These are phyloP conservation scores for Streptanthus diversifolius DNA, from an alignment of 345 rosid species.

Conservation along the genomic window DNA sequence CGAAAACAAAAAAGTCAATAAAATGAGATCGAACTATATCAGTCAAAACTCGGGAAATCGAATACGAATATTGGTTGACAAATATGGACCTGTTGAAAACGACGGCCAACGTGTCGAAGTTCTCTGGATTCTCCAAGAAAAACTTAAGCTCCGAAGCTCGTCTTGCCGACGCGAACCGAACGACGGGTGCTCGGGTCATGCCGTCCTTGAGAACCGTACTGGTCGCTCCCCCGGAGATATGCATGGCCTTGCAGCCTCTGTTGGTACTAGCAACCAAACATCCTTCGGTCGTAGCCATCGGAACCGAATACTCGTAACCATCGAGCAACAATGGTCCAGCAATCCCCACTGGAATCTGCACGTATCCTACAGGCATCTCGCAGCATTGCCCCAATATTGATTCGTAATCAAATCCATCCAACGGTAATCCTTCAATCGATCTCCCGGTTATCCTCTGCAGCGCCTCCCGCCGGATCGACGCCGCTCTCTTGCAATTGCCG, in stretches of 20 bases:
- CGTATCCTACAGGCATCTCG: slow-evolving; percentile 94
- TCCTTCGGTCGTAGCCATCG: slow-evolving; percentile 98
- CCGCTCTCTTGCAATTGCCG: slow-evolving; percentile 80
- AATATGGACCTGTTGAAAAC: slow-evolving; percentile 61
- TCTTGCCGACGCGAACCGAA: slow-evolving; percentile 51
- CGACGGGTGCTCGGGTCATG: slow-evolving; percentile 88
- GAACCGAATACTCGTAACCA: slow-evolving; percentile 75
- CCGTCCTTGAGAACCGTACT: slow-evolving; percentile 60
- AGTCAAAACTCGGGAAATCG: not conserved
- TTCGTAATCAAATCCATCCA: slow-evolving; percentile 79
- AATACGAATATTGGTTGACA: not conserved
- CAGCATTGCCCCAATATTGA: slow-evolving; percentile 93
- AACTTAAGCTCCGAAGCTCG: slow-evolving; percentile 76
- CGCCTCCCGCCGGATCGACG: slow-evolving; percentile 66
- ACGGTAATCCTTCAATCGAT: slow-evolving; percentile 67
- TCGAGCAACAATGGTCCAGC: slow-evolving; percentile 90
- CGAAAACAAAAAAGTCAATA: slow-evolving; percentile 4
- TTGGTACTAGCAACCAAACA: slow-evolving; percentile 91
- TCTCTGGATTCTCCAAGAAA: slow-evolving; percentile 63
- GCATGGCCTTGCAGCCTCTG: slow-evolving; percentile 88
- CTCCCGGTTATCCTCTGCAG: slow-evolving; percentile 72
- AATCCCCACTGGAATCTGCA: slow-evolving; percentile 89
- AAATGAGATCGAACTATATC: not conserved
- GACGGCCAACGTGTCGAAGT: slow-evolving; percentile 61
- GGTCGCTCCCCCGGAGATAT: slow-evolving; percentile 67